phyloP scores from a whole-genome alignment of 2,329 filamentous ascomycete species.

The Xylaria sp. region DNA sequence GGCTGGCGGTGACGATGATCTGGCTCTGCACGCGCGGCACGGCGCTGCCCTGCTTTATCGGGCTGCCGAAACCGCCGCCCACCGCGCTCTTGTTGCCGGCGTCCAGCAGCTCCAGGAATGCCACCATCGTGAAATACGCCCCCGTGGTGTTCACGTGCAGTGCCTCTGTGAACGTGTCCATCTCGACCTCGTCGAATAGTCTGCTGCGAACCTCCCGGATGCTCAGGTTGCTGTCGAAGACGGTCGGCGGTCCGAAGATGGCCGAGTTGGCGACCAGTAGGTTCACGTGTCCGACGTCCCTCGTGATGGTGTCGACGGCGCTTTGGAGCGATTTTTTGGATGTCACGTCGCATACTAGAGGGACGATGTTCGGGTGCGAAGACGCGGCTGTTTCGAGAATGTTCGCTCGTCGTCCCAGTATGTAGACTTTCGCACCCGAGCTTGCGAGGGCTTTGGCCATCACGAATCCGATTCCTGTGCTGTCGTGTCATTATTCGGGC shows the following conservation, averaged over 20 bases:
- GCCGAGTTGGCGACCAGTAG: conserved; percentile 36
- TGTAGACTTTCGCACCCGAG: conserved; percentile 62
- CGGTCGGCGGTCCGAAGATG: conserved; percentile 48
- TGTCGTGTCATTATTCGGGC: not conserved
- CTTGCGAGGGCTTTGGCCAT: conserved; percentile 47
- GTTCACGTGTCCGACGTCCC: conserved; percentile 63
- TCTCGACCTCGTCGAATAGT: conserved; percentile 54
- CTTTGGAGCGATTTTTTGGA: conserved; percentile 62
- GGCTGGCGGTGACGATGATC: conserved; percentile 70
- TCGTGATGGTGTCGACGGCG: conserved; percentile 66
- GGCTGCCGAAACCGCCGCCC: conserved; percentile 45
- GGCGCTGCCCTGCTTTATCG: conserved; percentile 36
- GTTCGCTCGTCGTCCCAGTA: conserved; percentile 59
- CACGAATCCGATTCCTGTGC: conserved; percentile 31
- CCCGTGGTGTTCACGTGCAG: conserved; percentile 72
- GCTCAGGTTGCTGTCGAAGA: conserved; percentile 63
- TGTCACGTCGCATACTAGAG: conserved; percentile 55
- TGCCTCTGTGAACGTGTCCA: conserved; percentile 67
- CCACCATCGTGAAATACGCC: conserved; percentile 73
- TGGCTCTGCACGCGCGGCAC: conserved; percentile 52
- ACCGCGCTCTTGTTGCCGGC: conserved; percentile 61
- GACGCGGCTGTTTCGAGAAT: conserved; percentile 33
- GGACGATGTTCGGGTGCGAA: conserved; percentile 40
- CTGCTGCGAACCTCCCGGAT: conserved; percentile 43
- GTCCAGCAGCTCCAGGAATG: conserved; percentile 74